Evolutionary conservation across 805 yeast species (phyloP).

Genomic region (Myxozyma kluyveri): DNA sequence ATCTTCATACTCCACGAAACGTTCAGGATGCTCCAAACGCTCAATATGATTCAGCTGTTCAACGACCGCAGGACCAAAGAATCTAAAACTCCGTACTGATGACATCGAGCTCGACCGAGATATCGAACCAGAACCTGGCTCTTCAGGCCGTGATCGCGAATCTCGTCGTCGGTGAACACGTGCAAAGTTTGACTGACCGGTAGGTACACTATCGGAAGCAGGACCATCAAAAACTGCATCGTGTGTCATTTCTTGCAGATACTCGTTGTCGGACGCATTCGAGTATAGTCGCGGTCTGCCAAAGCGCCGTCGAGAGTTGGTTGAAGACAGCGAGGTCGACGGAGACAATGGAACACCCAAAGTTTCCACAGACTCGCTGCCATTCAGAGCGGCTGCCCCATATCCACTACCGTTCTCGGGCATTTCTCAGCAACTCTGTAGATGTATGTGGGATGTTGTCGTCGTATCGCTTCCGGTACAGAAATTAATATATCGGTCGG

Average conservation of each 20-base stretch:
- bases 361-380: no score
- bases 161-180: constrained; percentile 1
- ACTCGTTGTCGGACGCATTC: constrained; percentile 21
- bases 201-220: constrained; percentile 32
- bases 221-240: constrained; percentile 34
- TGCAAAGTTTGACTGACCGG: constrained; percentile 30
- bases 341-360: no score
- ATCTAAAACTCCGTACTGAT: constrained; percentile 53
- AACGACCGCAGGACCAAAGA: constrained; percentile 79
- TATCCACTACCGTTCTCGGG: no score
- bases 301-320: constrained; percentile 11
- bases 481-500: no score
- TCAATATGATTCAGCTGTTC: constrained; percentile 58
- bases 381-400: no score
- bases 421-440: no score
- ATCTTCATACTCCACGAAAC: constrained; percentile 34
- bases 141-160: constrained; percentile 1
- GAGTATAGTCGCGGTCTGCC: constrained; percentile 26
- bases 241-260: constrained; percentile 31
- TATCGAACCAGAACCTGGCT: constrained; percentile 5
- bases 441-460: no score
- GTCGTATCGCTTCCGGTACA: no score
- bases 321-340: constrained; percentile 10
- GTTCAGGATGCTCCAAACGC: constrained; percentile 34
- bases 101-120: constrained; percentile 25